A percentile compares a stretch with the other conserved stretches of the same genome.
These are phyloP conservation scores for Aspergillus incahuasiensis DNA, from an alignment of 495 filamentous ascomycete species.

Conservation along the genomic window DNA sequence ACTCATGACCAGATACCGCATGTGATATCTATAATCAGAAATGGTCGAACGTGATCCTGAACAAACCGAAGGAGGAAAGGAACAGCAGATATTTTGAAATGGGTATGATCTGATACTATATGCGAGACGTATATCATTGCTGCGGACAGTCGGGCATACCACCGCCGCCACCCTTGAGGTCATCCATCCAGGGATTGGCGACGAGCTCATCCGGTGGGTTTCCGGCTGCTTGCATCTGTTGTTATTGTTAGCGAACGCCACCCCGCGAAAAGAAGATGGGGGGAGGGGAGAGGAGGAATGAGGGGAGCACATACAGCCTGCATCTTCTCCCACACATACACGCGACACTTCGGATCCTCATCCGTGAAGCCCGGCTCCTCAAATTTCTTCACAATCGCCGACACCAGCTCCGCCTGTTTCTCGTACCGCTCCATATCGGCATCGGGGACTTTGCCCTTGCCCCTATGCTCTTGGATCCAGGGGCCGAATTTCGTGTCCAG, in stretches of 20 bases:
- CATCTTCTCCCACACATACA: constrained; percentile 95
- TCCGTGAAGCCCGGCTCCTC: constrained; percentile 75
- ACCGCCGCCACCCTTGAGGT: constrained; percentile 28
- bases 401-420: constrained; percentile 75
- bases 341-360: constrained; percentile 71
- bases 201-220: constrained; percentile 87
- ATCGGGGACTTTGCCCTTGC: constrained; percentile 49
- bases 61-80: background rate
- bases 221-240: constrained; percentile 91
- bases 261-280: no score
- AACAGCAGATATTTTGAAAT: background rate
- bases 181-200: constrained; percentile 57
- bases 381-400: constrained; percentile 84
- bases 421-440: constrained; percentile 77
- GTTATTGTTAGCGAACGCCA: constrained; percentile 11
- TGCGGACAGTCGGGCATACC: constrained; percentile 38
- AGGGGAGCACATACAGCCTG: constrained; percentile 88
- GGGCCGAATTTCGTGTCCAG: constrained; percentile 81
- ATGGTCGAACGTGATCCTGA: background rate
- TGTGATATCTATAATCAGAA: background rate
- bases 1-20: background rate
- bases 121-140: constrained; percentile 32
- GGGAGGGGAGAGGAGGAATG: no score
- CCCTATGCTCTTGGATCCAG: constrained; percentile 79
- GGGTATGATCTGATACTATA: constrained; percentile 11